Evolutionary conservation across 2,329 filamentous ascomycete genomes (phyloP).

Genomic region (Penicillium decumbens): DNA sequence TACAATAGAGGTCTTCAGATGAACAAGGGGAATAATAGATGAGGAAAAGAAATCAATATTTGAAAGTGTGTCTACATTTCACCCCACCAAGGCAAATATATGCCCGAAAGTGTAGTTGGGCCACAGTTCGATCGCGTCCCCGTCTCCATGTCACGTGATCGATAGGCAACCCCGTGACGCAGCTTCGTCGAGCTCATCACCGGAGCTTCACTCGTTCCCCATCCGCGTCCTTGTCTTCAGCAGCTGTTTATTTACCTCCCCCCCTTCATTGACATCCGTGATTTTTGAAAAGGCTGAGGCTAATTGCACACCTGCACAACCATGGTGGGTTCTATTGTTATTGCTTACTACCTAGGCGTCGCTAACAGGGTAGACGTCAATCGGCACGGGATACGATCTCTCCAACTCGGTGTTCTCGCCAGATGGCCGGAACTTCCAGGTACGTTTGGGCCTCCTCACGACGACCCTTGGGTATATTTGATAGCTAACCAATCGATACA

Average conservation of each 20-base stretch:
- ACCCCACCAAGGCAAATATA: conserved; percentile 10
- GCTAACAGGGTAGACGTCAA: conserved; percentile 70
- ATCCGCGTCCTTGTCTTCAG: conserved; percentile 22
- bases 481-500: conserved; percentile 28
- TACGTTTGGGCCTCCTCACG: conserved; percentile 35
- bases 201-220: conserved; percentile 11
- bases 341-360: background rate
- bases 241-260: conserved; percentile 20
- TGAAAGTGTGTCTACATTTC: background rate
- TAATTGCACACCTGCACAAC: conserved; percentile 9
- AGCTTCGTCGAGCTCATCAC: conserved; percentile 17
- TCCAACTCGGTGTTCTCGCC: conserved; percentile 99
- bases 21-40: background rate
- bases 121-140: conserved; percentile 7
- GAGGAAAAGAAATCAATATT: background rate
- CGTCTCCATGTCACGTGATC: background rate
- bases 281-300: conserved; percentile 3
- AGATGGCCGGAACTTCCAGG: conserved; percentile 97
- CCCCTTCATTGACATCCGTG: conserved; percentile 5
- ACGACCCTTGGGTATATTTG: background rate
- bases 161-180: conserved; percentile 33
- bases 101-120: conserved; percentile 19
- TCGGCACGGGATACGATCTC: conserved; percentile 99
- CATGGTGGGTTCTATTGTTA: conserved; percentile 16
- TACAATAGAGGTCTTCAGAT: background rate